Evolutionary conservation across 2,329 filamentous ascomycete species (phyloP).

Genomic region (Aspergillus luchuensis): DNA sequence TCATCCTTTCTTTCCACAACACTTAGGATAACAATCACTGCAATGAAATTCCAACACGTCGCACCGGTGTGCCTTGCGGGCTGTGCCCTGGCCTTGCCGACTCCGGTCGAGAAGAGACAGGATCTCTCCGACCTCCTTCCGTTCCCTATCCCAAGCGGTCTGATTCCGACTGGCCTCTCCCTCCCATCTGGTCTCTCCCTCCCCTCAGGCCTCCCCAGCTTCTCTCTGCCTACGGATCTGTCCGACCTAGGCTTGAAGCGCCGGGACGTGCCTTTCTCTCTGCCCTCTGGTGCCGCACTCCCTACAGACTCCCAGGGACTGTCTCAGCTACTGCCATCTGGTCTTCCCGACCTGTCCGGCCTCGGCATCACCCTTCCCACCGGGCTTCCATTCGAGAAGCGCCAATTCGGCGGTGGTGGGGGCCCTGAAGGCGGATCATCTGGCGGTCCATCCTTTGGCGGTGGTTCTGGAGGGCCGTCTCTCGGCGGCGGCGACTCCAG

Average conservation of each 20-base stretch:
- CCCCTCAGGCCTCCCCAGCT: not conserved
- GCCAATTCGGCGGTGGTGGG: not conserved
- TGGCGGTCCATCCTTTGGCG: not conserved
- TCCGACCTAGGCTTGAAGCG: not conserved
- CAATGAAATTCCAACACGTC: constrained; percentile 16
- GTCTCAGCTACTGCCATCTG: constrained; percentile 3
- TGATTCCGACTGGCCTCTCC: not conserved
- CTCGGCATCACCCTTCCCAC: constrained; percentile 4
- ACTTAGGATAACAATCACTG: constrained; percentile 1
- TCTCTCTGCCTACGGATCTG: constrained; percentile 1
- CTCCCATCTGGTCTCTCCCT: constrained; percentile 5
- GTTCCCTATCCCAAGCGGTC: not conserved
- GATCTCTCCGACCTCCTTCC: constrained; percentile 2
- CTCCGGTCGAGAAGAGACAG: constrained; percentile 9
- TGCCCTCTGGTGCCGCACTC: not conserved
- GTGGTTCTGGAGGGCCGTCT: not conserved
- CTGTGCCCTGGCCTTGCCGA: constrained; percentile 16
- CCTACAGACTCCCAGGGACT: not conserved
- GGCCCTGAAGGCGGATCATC: too few species aligned
- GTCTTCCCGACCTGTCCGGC: not conserved
- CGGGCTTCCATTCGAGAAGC: not conserved
- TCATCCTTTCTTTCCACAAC: constrained; percentile 1
- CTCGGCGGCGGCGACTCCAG: not conserved
- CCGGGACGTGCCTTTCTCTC: not conserved
- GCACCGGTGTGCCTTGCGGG: constrained; percentile 14